Evolutionary conservation across 495 filamentous ascomycete species (phyloP).

Genomic region (Parmelia sp.): DNA sequence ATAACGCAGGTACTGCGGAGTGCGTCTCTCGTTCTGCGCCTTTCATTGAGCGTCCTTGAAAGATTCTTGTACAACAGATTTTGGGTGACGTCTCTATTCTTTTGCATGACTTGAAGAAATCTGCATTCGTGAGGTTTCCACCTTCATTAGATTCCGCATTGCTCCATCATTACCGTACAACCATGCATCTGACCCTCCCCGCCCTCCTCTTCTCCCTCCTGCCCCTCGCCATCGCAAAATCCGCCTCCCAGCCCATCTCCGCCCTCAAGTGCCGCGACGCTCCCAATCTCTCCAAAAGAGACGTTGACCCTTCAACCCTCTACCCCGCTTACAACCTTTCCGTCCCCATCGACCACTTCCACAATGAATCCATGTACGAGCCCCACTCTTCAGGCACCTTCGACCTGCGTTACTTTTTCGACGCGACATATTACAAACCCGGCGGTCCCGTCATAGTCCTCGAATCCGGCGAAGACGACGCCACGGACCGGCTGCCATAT

Average conservation of each 20-base stretch:
- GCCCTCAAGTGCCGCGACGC: not conserved
- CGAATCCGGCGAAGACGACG: constrained; percentile 57
- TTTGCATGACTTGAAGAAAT: not conserved
- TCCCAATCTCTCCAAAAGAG: constrained; percentile 16
- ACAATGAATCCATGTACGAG: constrained; percentile 60
- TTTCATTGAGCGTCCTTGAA: not conserved
- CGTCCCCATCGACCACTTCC: constrained; percentile 69
- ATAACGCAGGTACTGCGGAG: not conserved
- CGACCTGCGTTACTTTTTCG: constrained; percentile 66
- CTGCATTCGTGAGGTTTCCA: not conserved
- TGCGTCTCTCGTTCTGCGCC: not conserved
- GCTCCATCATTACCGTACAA: not conserved
- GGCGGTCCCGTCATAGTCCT: constrained; percentile 72
- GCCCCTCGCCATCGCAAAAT: not conserved
- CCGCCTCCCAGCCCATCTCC: not conserved
- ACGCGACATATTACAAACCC: constrained; percentile 55
- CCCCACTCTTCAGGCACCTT: constrained; percentile 58
- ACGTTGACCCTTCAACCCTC: constrained; percentile 37
- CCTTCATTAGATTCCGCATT: not conserved
- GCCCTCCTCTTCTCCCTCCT: not conserved
- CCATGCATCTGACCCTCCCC: not conserved
- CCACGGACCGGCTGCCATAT: constrained; percentile 50
- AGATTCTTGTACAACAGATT: not conserved
- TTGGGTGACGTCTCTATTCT: not conserved
- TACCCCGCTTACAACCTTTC: constrained; percentile 57